Evolutionary conservation across 495 filamentous ascomycete species (phyloP).

Genomic region (Penicillium verhagenii): DNA sequence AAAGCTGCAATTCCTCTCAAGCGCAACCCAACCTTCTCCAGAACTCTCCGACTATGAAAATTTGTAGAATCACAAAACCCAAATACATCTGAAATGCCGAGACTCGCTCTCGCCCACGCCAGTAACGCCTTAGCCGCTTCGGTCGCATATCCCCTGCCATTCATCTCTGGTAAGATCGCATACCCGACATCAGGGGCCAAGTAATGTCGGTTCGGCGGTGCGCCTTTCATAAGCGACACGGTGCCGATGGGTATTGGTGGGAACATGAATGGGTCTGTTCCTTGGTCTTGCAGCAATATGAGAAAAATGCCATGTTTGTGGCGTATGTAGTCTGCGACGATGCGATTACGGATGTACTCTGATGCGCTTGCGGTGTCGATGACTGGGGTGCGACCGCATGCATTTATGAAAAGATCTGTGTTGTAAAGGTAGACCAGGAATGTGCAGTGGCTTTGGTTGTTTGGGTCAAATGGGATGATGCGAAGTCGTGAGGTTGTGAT

Average conservation of each 20-base stretch:
- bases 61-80: constrained; percentile 26
- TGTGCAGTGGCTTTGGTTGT: constrained; percentile 26
- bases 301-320: constrained; percentile 33
- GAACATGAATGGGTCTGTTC: neutral
- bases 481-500: constrained; percentile 34
- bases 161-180: constrained; percentile 28
- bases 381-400: constrained; percentile 21
- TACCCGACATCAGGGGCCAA: constrained; percentile 36
- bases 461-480: constrained; percentile 30
- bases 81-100: constrained; percentile 18
- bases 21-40: constrained; percentile 35
- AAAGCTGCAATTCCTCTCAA: constrained; percentile 24
- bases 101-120: constrained; percentile 21
- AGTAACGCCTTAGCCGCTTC: constrained; percentile 34
- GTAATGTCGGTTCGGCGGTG: constrained; percentile 21
- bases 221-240: constrained; percentile 30
- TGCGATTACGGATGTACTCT: constrained; percentile 15
- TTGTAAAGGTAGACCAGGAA: constrained; percentile 38
- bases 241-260: constrained; percentile 21
- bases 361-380: constrained; percentile 24
- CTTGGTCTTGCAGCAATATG: constrained; percentile 14
- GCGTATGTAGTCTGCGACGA: constrained; percentile 25
- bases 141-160: constrained; percentile 38
- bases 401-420: constrained; percentile 29
- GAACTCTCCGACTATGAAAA: constrained; percentile 23